These are phyloP conservation scores for Gypsophila paniculata DNA, from an alignment of 179 eudicot species.

Conservation along the genomic window DNA sequence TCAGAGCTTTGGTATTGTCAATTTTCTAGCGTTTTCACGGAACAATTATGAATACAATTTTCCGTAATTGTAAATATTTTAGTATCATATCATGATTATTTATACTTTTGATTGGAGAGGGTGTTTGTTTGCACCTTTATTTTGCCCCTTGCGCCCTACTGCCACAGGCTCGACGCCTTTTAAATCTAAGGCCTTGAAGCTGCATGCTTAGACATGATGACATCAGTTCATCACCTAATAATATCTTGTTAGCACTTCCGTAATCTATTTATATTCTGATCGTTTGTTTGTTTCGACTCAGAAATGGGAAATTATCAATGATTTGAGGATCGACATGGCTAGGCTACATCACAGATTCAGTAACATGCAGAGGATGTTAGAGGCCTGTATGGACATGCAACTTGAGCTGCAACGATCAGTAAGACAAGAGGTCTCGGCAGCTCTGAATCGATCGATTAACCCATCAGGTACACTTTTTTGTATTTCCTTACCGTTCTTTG, in stretches of 20 bases:
- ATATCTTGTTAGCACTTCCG: neutral
- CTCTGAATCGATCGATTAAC: slow-evolving; percentile 50
- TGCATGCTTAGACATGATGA: neutral
- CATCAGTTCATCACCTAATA: neutral
- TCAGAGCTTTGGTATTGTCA: no score
- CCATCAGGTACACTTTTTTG: slow-evolving; percentile 38
- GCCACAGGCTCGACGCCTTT: no score
- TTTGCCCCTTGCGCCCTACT: no score
- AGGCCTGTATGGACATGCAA: slow-evolving; percentile 87
- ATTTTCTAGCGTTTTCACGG: no score
- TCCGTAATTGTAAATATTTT: no score
- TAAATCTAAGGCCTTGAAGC: neutral
- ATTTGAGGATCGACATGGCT: slow-evolving; percentile 75
- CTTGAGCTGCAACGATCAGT: slow-evolving; percentile 75
- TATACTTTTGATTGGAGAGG: no score
- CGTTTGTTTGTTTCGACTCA: slow-evolving; percentile 22
- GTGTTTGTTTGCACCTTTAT: no score
- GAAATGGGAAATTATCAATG: slow-evolving; percentile 82
- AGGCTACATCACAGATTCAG: slow-evolving; percentile 74
- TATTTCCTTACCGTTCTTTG: neutral
- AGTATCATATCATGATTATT: no score
- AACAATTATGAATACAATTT: no score
- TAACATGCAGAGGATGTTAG: slow-evolving; percentile 79
- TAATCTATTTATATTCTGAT: neutral
- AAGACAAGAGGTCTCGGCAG: slow-evolving; percentile 75